Conservation (phyloP, 306 rosid species). For the Pyrus communis region DNA sequence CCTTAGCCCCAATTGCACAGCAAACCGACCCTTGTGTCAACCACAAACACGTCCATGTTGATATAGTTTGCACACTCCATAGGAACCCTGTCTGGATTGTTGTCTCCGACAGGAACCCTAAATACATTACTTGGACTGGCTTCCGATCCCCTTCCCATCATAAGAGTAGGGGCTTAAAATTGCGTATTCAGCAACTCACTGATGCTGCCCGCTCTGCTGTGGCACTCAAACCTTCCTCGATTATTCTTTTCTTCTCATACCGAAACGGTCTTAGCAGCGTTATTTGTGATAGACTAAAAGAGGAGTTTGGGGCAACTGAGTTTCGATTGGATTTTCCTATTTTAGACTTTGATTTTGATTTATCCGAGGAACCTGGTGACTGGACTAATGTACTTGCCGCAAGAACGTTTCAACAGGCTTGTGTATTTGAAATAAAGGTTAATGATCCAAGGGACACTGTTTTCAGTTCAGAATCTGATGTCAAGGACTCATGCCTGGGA, state of each 20-base stretch:
- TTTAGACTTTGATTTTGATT: slow-evolving; percentile 10
- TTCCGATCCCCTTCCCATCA: slow-evolving; percentile 1
- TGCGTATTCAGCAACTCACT: slow-evolving; percentile 49
- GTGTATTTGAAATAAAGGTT: slow-evolving; percentile 51
- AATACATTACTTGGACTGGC: slow-evolving; percentile 51
- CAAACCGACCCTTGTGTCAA: slow-evolving; percentile 6
- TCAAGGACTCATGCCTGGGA: slow-evolving; percentile 9
- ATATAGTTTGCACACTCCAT: slow-evolving; percentile 58
- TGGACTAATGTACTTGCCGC: slow-evolving; percentile 53
- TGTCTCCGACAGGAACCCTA: slow-evolving; percentile 81
- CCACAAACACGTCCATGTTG: slow-evolving; percentile 46
- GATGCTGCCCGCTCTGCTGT: slow-evolving; percentile 46
- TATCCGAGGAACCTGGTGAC: slow-evolving; percentile 50
- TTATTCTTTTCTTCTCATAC: slow-evolving; percentile 70
- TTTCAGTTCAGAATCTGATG: slow-evolving; percentile 12
- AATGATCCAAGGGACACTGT: slow-evolving; percentile 12
- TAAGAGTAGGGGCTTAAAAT: slow-evolving; percentile 55
- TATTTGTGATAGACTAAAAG: slow-evolving; percentile 33
- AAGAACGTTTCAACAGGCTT: slow-evolving; percentile 47
- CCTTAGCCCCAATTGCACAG: slow-evolving; percentile 22
- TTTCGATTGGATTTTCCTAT: slow-evolving; percentile 37
- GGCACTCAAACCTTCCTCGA: slow-evolving; percentile 65
- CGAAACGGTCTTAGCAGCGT: slow-evolving; percentile 46
- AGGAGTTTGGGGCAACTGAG: slow-evolving; percentile 55
- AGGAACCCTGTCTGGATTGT: slow-evolving; percentile 83